Conservation (phyloP, 2,329 filamentous ascomycete genomes). For the Diaporthe eres region DNA sequence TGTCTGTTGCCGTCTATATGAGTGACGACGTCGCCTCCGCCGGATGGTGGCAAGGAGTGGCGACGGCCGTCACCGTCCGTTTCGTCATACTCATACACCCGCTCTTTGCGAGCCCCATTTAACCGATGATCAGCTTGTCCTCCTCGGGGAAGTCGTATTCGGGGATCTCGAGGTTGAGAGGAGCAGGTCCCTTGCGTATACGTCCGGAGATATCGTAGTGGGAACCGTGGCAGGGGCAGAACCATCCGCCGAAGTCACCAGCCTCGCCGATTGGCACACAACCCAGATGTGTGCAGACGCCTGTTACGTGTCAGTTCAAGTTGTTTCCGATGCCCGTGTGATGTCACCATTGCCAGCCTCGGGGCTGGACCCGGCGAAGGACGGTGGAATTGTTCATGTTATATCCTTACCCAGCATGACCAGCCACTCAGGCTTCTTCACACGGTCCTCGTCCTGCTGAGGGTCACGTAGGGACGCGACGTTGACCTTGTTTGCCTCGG, state of each 20-base stretch:
- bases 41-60: slow-evolving; percentile 1
- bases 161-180: slow-evolving; percentile 97
- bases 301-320: slow-evolving; percentile 58
- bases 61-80: slow-evolving; percentile 9
- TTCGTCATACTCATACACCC: slow-evolving; percentile 40
- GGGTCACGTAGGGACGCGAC: slow-evolving; percentile 90
- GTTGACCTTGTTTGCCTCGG: slow-evolving; percentile 92
- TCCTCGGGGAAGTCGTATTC: slow-evolving; percentile 94
- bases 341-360: slow-evolving; percentile 3
- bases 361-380: background rate
- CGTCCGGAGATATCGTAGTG: slow-evolving; percentile 99
- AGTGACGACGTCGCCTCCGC: slow-evolving; percentile 21
- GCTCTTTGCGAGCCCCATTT: slow-evolving; percentile 56
- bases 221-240: slow-evolving; percentile 99
- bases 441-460: slow-evolving; percentile 90
- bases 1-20: slow-evolving; percentile 40
- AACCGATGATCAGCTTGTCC: slow-evolving; percentile 92
- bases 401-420: slow-evolving; percentile 88
- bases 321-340: background rate
- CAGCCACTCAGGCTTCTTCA: slow-evolving; percentile 98
- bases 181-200: slow-evolving; percentile 96
- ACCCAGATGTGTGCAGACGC: slow-evolving; percentile 98
- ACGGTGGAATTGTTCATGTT: background rate
- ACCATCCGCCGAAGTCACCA: slow-evolving; percentile 98
- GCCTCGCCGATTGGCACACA: slow-evolving; percentile 99